Percentiles rank a stretch among this genome's conserved stretches.
Evolutionary conservation across 306 rosid genomes (phyloP).

Genomic region (Arachis hypogaea): DNA sequence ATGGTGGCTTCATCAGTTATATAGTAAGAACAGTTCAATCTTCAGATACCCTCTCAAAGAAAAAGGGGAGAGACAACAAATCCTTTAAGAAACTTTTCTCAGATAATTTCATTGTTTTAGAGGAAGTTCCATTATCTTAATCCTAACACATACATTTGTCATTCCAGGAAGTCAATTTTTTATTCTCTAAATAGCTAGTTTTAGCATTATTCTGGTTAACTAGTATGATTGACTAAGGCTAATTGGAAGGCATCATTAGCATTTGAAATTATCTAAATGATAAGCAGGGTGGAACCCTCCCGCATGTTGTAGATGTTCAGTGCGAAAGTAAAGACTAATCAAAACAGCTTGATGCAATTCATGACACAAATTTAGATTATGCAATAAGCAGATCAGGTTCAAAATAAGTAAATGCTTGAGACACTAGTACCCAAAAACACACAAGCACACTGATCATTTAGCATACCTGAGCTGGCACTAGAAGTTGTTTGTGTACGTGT

Average conservation of each 20-base stretch:
- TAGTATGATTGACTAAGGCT: slow-evolving; percentile 29
- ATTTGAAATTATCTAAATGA: slow-evolving; percentile 4
- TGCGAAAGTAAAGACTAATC: slow-evolving; percentile 7
- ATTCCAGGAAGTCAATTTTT: slow-evolving; percentile 2
- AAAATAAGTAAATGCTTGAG: neutral
- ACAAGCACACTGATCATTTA: slow-evolving; percentile 6
- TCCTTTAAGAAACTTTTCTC: neutral
- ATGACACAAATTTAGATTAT: slow-evolving; percentile 6
- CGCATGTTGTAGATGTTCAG: slow-evolving; percentile 11
- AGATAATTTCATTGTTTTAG: slow-evolving; percentile 26
- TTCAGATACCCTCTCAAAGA: slow-evolving; percentile 1
- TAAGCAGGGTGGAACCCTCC: slow-evolving; percentile 14
- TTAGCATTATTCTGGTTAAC: slow-evolving; percentile 22
- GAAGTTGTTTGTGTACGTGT: slow-evolving; percentile 58
- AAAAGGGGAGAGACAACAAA: slow-evolving; percentile 16
- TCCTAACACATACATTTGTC: neutral
- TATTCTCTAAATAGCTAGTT: slow-evolving; percentile 8
- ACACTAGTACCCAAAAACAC: no score
- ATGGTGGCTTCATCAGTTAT: neutral
- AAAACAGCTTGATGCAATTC: neutral
- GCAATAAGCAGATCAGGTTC: slow-evolving; percentile 27
- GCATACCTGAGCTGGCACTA: slow-evolving; percentile 71
- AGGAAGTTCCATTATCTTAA: slow-evolving; percentile 13
- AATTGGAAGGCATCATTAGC: slow-evolving; percentile 23
- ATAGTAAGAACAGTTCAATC: slow-evolving; percentile 2